phyloP scores from a whole-genome alignment of 1,284 basidiomycete genomes.

The Leccinum subspadiceum region DNA sequence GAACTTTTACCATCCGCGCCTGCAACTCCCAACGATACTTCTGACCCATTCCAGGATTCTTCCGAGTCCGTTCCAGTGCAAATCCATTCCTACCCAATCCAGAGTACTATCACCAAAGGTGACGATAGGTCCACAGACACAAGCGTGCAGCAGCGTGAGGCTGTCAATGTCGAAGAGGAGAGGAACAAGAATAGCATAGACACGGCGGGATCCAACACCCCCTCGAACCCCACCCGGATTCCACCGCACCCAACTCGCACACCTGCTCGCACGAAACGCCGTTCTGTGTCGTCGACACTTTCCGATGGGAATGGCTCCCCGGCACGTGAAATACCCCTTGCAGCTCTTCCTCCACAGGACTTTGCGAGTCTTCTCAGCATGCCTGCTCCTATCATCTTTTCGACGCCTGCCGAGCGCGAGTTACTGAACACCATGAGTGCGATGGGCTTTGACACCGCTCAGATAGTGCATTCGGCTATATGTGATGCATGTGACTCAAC shows the following conservation, averaged over 20 bases:
- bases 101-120: constrained; percentile 43
- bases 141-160: constrained; percentile 36
- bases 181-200: constrained; percentile 5
- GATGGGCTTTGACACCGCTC: constrained; percentile 90
- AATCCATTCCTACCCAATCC: constrained; percentile 50
- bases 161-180: constrained; percentile 47
- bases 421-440: constrained; percentile 74
- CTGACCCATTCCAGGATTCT: constrained; percentile 40
- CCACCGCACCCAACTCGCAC: constrained; percentile 77
- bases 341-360: constrained; percentile 52
- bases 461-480: constrained; percentile 90
- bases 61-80: constrained; percentile 25
- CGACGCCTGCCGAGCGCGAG: constrained; percentile 78
- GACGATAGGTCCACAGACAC: constrained; percentile 14
- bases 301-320: constrained; percentile 58
- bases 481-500: constrained; percentile 91
- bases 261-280: constrained; percentile 90
- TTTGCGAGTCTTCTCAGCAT: constrained; percentile 73
- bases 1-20: constrained; percentile 51
- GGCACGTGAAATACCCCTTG: constrained; percentile 44
- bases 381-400: constrained; percentile 80
- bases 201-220: constrained; percentile 6
- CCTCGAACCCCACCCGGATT: constrained; percentile 35
- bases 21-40: constrained; percentile 51
- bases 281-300: constrained; percentile 84